Conservation (phyloP, 257 asterid species). For the Jacaranda copaia region DNA sequence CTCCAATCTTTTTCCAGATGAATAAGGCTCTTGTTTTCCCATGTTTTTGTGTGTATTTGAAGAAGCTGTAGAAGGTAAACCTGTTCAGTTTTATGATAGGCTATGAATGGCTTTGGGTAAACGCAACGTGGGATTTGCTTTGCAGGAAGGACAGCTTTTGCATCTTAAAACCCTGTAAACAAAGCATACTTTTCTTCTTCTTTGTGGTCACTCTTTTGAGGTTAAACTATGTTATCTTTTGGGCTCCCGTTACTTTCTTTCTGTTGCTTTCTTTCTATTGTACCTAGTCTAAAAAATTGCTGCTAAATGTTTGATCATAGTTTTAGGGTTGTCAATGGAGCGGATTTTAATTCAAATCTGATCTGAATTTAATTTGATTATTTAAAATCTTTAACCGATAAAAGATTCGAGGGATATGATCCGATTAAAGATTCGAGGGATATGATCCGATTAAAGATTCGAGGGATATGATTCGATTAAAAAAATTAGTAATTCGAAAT, state of each 20-base stretch:
- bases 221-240: constrained; percentile 13
- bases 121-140: constrained; percentile 50
- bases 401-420: too few relatives aligned
- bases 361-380: too few relatives aligned
- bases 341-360: too few relatives aligned
- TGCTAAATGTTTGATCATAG: too few relatives aligned
- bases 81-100: constrained; percentile 33
- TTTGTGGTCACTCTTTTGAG: not conserved
- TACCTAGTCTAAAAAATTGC: not conserved
- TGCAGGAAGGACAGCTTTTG: constrained; percentile 49
- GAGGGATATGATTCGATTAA: too few relatives aligned
- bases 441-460: too few relatives aligned
- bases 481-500: too few relatives aligned
- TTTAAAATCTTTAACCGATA: too few relatives aligned
- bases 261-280: too few relatives aligned
- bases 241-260: not conserved
- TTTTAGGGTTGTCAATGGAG: too few relatives aligned
- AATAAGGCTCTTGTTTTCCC: constrained; percentile 24
- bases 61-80: constrained; percentile 30
- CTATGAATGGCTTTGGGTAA: constrained; percentile 30
- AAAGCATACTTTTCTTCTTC: constrained; percentile 59
- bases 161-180: constrained; percentile 39
- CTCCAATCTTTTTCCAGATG: not conserved
- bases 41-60: constrained; percentile 38
- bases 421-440: too few relatives aligned